Evolutionary conservation across 331 rosid genomes (phyloP), one percentile per base, ranked within the genome.

Genomic region (Rhamnella rubrinervis): DNA sequence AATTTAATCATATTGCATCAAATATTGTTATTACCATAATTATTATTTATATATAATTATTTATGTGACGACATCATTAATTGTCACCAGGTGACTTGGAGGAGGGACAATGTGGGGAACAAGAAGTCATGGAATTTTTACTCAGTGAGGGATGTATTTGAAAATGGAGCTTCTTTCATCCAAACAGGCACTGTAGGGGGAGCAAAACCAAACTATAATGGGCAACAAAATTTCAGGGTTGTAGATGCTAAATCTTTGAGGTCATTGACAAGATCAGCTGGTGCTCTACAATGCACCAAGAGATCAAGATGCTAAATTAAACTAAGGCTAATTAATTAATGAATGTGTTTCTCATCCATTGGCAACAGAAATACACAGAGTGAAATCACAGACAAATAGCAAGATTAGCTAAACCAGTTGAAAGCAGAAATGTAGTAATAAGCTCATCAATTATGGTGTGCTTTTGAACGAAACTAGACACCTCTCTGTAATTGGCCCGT

Each of bases 161-260:
- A 78, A 63, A 84, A 84, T 55, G 84, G 85, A 40, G 88, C 88
- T 57, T 71, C 78, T 6, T 84, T 84, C 39, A 20, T 44, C 16
- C 64, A 72, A 55, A 71, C 61, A 49, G 83, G 68, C 58, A 49
- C 18, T n/a, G 15, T 4, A 68, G 83, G 67, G 18, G 55, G 71
- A 19, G 72, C 65, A 7, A 76, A 68, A 15, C 91, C 92, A 1
- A 47, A 80, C 76, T 88, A 88, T 55, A 74, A 15, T 17, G 19
- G 3, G 1, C 79, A 74, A 38, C 91, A 88, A 53, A 1, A 0
- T 44, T 86, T 91, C 57, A 17, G 11, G 70, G 91, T 88, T 26
- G 79, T 8, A 15, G 79, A 88, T 49, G 88, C 74, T 38, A 83
- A 78, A 40, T 71, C 6, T 39, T 67, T 91, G 18, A 81, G 83